phyloP scores from a whole-genome alignment of 306 rosid species.

The Corylus heterophylla region DNA sequence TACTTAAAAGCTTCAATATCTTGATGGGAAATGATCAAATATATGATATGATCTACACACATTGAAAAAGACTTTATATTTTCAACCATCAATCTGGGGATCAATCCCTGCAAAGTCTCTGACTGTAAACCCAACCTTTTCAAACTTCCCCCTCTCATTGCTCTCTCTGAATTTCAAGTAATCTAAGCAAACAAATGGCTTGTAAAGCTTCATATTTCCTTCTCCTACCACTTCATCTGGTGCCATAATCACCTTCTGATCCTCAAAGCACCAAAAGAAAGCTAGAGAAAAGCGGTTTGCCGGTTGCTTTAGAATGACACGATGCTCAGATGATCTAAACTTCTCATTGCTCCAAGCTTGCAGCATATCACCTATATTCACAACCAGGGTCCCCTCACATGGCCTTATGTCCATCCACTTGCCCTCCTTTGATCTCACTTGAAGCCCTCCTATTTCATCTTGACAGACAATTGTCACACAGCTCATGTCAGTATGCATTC shows the following conservation, averaged over 20 bases:
- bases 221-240: constrained; percentile 79
- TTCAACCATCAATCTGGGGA: constrained; percentile 26
- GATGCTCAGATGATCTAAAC: constrained; percentile 82
- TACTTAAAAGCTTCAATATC: background rate
- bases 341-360: constrained; percentile 96
- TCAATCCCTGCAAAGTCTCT: constrained; percentile 75
- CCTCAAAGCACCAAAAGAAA: constrained; percentile 92
- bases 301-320: constrained; percentile 66
- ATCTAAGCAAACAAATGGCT: constrained; percentile 64
- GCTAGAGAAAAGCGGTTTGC: constrained; percentile 75
- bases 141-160: constrained; percentile 80
- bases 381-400: constrained; percentile 71
- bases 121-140: constrained; percentile 86
- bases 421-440: constrained; percentile 73
- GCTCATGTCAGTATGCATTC: constrained; percentile 97
- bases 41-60: constrained; percentile 8
- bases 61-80: constrained; percentile 5
- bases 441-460: constrained; percentile 89
- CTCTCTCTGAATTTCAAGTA: constrained; percentile 86
- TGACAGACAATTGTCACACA: constrained; percentile 78
- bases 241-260: constrained; percentile 60
- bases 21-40: background rate
- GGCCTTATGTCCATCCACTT: constrained; percentile 84
- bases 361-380: constrained; percentile 85
- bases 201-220: constrained; percentile 50